These are phyloP conservation scores for Massarina eburnea DNA, from an alignment of 2,329 filamentous ascomycete genomes.

Conservation along the genomic window DNA sequence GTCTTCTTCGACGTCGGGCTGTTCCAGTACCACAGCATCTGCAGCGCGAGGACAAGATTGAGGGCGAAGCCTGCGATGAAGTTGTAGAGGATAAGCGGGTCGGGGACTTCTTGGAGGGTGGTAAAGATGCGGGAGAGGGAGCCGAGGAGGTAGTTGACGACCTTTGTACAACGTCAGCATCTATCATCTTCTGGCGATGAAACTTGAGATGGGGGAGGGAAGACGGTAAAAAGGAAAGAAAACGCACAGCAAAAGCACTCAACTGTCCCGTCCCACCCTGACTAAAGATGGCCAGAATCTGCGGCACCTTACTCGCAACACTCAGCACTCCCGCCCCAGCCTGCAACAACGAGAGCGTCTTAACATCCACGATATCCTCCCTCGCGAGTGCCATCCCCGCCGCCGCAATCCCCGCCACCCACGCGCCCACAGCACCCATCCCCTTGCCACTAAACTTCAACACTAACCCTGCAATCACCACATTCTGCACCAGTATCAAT, in stretches of 20 bases:
- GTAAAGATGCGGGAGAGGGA: slow-evolving; percentile 96
- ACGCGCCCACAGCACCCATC: slow-evolving; percentile 66
- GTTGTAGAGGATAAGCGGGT: slow-evolving; percentile 92
- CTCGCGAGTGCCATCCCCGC: slow-evolving; percentile 71
- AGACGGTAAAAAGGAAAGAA: background rate
- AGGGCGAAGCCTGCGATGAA: slow-evolving; percentile 90
- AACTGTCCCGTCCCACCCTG: slow-evolving; percentile 92
- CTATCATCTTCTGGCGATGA: too few relatives aligned
- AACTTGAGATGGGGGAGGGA: background rate
- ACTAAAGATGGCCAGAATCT: slow-evolving; percentile 83
- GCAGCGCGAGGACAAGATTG: slow-evolving; percentile 80
- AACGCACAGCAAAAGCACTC: slow-evolving; percentile 87
- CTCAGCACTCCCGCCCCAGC: slow-evolving; percentile 80
- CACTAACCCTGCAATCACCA: slow-evolving; percentile 84
- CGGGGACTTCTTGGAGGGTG: slow-evolving; percentile 94
- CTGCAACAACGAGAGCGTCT: slow-evolving; percentile 73
- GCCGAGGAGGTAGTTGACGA: slow-evolving; percentile 96
- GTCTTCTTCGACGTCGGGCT: slow-evolving; percentile 36
- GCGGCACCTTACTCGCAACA: slow-evolving; percentile 88
- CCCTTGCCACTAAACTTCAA: slow-evolving; percentile 76
- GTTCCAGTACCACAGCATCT: slow-evolving; percentile 99
- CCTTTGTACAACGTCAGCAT: slow-evolving; percentile 57
- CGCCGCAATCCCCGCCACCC: slow-evolving; percentile 74
- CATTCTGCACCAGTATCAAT: slow-evolving; percentile 88
- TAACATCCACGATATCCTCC: slow-evolving; percentile 64